Evolutionary conservation across 805 yeast genomes (phyloP), one percentile per base, ranked within the genome.

Genomic region (Priceomyces castillae): DNA sequence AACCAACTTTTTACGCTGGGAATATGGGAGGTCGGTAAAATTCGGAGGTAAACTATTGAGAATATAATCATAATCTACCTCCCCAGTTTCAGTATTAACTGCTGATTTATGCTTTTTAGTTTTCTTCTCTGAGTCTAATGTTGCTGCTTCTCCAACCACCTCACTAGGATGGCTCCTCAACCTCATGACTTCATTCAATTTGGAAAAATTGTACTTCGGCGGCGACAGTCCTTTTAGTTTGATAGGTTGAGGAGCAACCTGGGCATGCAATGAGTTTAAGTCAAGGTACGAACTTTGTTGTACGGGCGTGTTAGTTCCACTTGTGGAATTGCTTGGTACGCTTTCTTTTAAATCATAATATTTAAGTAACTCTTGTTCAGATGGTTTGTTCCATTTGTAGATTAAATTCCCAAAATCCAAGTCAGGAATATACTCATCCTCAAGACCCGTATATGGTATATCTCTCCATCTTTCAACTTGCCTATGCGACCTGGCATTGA

Each of bases 391-490:
- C 86, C 86, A 81, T 42, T 68, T 66, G 40, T 66, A 59, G 1
- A 79, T 49, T 54, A 65, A 61, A 19, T 76, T 72, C 33, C 71
- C 66, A 48, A 81, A 82, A 52, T 82, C 82, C 22, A 86, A 67
- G 38, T 83, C 86, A 0, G 92, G 92, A 12, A 86, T 75, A 53
- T 85, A 86, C 55, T 86, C 94, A 58, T 85, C 92, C 53, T 81
- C 84, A 50, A 84, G 66, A 0, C 88, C 90, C 26, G 44, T 55
- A 30, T 56, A 58, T 7, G 44, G 36, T 36, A 62, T 61, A 31
- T 49, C 44, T 19, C 44, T 50, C 11, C 19, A 15, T 23, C 50
- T 54, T 4, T 43, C 37, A 25, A 40, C 36, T 17, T 52, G 56
- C 36, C 46, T 46, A 46, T 69, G 71, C 1, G 71, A 65, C 4